Percentiles rank a stretch among this genome's conserved stretches.
Conservation (phyloP, 192 early-diverging fungal genomes). For the Kickxella alabastrina region DNA sequence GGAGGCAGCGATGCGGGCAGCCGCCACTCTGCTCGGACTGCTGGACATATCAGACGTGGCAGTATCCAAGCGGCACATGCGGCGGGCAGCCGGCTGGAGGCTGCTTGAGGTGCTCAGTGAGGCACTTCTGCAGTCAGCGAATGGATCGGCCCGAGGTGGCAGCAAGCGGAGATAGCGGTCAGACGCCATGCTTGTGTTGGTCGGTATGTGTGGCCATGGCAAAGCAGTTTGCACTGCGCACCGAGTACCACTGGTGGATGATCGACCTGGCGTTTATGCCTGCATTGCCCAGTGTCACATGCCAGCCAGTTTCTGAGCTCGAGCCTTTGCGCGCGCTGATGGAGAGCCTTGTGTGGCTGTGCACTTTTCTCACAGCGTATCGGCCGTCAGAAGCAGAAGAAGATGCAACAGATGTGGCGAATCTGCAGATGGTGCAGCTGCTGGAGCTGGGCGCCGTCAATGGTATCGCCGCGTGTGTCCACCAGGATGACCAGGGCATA, state of each 20-base stretch:
- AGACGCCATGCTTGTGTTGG: slow-evolving; percentile 8
- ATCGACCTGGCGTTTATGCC: slow-evolving; percentile 22
- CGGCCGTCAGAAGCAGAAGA: too few relatives aligned
- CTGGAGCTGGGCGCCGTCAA: slow-evolving; percentile 24
- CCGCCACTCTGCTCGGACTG: slow-evolving; percentile 15
- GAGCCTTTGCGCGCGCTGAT: slow-evolving; percentile 27
- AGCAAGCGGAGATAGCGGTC: background rate
- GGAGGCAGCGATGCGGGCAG: slow-evolving; percentile 17
- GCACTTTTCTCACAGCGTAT: slow-evolving; percentile 23
- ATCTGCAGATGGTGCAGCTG: slow-evolving; percentile 25
- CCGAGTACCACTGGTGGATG: slow-evolving; percentile 23
- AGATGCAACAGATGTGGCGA: background rate
- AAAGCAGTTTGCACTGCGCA: slow-evolving; percentile 21
- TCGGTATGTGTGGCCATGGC: slow-evolving; percentile 15
- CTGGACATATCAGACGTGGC: slow-evolving; percentile 8
- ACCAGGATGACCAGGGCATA: slow-evolving; percentile 36
- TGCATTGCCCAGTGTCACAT: slow-evolving; percentile 29
- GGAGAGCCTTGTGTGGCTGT: slow-evolving; percentile 45
- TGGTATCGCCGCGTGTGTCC: slow-evolving; percentile 25
- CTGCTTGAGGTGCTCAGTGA: slow-evolving; percentile 13
- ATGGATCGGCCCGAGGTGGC: background rate
- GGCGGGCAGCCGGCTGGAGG: slow-evolving; percentile 12
- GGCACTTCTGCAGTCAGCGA: slow-evolving; percentile 7
- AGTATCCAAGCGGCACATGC: slow-evolving; percentile 3
- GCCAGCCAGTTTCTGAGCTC: slow-evolving; percentile 10